These are phyloP conservation scores for Curvularia verruculosa DNA, from an alignment of 2,329 filamentous ascomycete species.

Conservation along the genomic window DNA sequence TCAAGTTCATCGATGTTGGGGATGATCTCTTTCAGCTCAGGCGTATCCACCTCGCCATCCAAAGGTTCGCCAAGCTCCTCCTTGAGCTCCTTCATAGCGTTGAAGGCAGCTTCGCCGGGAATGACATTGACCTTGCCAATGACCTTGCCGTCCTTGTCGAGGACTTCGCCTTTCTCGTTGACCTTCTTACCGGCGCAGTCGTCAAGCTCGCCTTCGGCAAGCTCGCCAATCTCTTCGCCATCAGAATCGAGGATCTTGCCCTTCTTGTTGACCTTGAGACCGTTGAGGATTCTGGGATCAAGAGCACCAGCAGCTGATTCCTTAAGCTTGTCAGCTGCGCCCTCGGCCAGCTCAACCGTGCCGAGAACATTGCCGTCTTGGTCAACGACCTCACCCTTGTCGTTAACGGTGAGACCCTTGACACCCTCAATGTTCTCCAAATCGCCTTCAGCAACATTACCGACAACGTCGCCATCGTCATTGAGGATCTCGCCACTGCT, in stretches of 20 bases:
- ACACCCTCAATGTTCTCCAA: slow-evolving; percentile 50
- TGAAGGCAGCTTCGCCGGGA: slow-evolving; percentile 58
- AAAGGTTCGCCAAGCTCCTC: slow-evolving; percentile 53
- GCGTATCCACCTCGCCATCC: slow-evolving; percentile 29
- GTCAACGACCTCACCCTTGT: slow-evolving; percentile 59
- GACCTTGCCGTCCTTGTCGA: slow-evolving; percentile 58
- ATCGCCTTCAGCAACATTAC: slow-evolving; percentile 55
- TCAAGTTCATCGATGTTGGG: slow-evolving; percentile 57
- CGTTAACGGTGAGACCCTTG: slow-evolving; percentile 58
- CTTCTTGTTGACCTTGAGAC: slow-evolving; percentile 64
- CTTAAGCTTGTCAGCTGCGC: slow-evolving; percentile 55
- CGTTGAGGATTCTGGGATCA: slow-evolving; percentile 57
- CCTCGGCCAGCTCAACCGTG: slow-evolving; percentile 58
- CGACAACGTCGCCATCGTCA: slow-evolving; percentile 57
- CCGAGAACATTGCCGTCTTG: slow-evolving; percentile 58
- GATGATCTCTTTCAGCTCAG: slow-evolving; percentile 51
- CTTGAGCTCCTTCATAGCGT: slow-evolving; percentile 56
- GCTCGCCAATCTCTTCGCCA: slow-evolving; percentile 58
- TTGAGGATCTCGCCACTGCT: slow-evolving; percentile 57
- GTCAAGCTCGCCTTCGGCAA: slow-evolving; percentile 54
- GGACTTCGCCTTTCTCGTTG: slow-evolving; percentile 59
- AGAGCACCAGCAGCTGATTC: slow-evolving; percentile 49
- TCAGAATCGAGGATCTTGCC: slow-evolving; percentile 59
- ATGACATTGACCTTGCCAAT: slow-evolving; percentile 57
- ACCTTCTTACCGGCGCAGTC: slow-evolving; percentile 56